These are phyloP conservation scores for Sordaria brevicollis DNA, from an alignment of 495 filamentous ascomycete species.

Conservation along the genomic window DNA sequence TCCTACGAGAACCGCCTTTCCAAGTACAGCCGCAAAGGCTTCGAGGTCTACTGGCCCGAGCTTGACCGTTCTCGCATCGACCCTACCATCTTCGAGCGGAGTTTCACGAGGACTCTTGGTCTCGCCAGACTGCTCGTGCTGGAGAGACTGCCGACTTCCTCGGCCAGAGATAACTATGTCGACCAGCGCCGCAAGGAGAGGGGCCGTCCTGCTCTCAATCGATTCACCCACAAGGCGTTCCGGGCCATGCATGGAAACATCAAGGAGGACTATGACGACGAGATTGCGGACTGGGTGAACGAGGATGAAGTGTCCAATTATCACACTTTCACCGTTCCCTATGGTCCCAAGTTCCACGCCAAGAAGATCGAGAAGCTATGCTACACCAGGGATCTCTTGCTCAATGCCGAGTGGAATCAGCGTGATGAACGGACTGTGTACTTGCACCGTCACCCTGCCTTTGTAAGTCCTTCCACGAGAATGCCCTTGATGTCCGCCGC, in stretches of 20 bases:
- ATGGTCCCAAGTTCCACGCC: conserved; percentile 58
- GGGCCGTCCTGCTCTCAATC: conserved; percentile 43
- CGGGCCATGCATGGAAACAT: conserved; percentile 45
- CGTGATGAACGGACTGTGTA: conserved; percentile 57
- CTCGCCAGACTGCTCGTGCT: conserved; percentile 73
- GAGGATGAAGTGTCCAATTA: conserved; percentile 66
- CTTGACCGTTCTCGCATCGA: conserved; percentile 65
- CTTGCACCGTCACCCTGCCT: conserved; percentile 71
- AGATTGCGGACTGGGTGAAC: conserved; percentile 71
- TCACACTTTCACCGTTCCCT: conserved; percentile 68
- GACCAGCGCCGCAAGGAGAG: conserved; percentile 56
- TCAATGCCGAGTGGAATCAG: conserved; percentile 82
- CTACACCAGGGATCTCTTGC: conserved; percentile 68
- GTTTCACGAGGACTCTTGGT: conserved; percentile 60
- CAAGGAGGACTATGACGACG: conserved; percentile 61
- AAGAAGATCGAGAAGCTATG: conserved; percentile 67
- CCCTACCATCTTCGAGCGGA: conserved; percentile 75
- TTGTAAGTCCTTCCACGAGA: conserved; percentile 20
- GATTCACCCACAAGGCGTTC: conserved; percentile 11
- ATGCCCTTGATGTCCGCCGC: not conserved
- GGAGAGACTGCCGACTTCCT: conserved; percentile 57
- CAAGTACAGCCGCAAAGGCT: conserved; percentile 75
- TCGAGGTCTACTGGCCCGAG: conserved; percentile 67
- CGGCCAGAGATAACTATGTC: conserved; percentile 55
- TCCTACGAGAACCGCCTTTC: conserved; percentile 83